A percentile compares a stretch with the other conserved stretches of the same genome.
These are phyloP conservation scores for Cutaneotrichosporon sp. DNA, from an alignment of 1,284 basidiomycete species.

Conservation along the genomic window DNA sequence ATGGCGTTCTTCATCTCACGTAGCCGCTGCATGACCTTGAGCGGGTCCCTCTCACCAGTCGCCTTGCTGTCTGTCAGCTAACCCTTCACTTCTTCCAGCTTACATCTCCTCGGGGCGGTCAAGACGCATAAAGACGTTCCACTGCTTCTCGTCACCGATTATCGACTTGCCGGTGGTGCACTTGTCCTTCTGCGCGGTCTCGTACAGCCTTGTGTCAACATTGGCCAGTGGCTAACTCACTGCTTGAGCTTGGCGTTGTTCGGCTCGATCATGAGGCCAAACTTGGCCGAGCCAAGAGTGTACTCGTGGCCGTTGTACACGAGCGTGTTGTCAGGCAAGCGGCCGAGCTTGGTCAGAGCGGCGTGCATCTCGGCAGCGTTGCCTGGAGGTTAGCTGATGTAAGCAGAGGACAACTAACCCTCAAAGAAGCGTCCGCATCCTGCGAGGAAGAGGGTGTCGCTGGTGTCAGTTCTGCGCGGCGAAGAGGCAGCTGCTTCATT, in stretches of 20 bases:
- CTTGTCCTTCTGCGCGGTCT: slow-evolving; percentile 39
- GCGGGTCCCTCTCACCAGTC: slow-evolving; percentile 55
- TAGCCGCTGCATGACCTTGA: slow-evolving; percentile 68
- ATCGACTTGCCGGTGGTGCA: slow-evolving; percentile 54
- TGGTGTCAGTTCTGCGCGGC: slow-evolving; percentile 29
- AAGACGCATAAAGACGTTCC: slow-evolving; percentile 57
- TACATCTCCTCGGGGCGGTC: slow-evolving; percentile 46
- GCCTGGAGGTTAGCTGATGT: slow-evolving; percentile 55
- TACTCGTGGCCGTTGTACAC: slow-evolving; percentile 94
- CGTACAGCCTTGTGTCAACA: slow-evolving; percentile 32
- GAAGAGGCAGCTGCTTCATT: no score
- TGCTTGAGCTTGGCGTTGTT: slow-evolving; percentile 46
- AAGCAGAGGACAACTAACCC: slow-evolving; percentile 25
- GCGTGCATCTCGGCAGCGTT: slow-evolving; percentile 79
- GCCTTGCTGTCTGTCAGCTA: slow-evolving; percentile 52
- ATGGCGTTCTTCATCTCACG: slow-evolving; percentile 81
- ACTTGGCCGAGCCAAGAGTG: slow-evolving; percentile 63
- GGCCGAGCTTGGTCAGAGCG: slow-evolving; percentile 71
- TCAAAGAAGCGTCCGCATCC: slow-evolving; percentile 98
- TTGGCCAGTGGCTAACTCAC: slow-evolving; percentile 23
- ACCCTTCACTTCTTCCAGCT: slow-evolving; percentile 6
- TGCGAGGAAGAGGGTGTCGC: slow-evolving; percentile 89
- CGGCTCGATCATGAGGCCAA: slow-evolving; percentile 47
- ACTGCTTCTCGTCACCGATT: slow-evolving; percentile 58
- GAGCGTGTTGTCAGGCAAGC: slow-evolving; percentile 75